Evolutionary conservation across 1,284 basidiomycete species (phyloP).

Genomic region (Rhodotorula sp.): DNA sequence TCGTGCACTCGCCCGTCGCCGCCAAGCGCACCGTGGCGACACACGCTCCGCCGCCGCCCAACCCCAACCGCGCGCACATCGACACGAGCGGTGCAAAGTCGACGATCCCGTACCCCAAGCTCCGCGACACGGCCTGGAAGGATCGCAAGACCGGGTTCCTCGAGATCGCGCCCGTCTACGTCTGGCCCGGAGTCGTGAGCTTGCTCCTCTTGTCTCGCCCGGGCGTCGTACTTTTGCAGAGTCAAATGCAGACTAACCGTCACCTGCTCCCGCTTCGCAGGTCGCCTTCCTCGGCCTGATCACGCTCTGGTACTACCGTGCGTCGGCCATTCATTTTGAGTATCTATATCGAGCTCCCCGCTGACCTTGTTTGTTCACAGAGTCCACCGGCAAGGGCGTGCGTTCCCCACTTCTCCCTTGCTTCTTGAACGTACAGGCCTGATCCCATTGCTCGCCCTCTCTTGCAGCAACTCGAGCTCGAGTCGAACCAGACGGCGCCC

Average conservation of each 20-base stretch:
- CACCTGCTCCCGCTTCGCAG: background rate
- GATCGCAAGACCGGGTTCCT: background rate
- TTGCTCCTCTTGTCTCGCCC: background rate
- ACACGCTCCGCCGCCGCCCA: background rate
- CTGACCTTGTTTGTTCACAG: background rate
- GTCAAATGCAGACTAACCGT: background rate
- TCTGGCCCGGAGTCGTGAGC: background rate
- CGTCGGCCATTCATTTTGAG: too few species aligned
- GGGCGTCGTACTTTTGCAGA: background rate
- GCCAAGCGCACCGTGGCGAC: background rate
- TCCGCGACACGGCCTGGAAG: background rate
- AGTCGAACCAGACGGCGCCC: background rate
- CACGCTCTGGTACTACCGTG: background rate
- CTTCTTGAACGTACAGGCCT: background rate
- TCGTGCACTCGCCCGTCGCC: background rate
- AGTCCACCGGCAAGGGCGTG: conserved; percentile 3
- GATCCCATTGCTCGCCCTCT: too few species aligned
- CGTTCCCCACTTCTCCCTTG: background rate
- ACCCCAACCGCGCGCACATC: background rate
- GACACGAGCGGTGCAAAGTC: background rate
- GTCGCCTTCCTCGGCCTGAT: background rate
- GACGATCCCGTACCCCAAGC: background rate
- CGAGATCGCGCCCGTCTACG: background rate
- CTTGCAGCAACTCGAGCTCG: background rate
- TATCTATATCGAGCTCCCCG: too few species aligned